Evolutionary conservation across 2,329 filamentous ascomycete genomes (phyloP), one percentile per base, ranked within the genome.

Genomic region (Fusarium sp.): DNA sequence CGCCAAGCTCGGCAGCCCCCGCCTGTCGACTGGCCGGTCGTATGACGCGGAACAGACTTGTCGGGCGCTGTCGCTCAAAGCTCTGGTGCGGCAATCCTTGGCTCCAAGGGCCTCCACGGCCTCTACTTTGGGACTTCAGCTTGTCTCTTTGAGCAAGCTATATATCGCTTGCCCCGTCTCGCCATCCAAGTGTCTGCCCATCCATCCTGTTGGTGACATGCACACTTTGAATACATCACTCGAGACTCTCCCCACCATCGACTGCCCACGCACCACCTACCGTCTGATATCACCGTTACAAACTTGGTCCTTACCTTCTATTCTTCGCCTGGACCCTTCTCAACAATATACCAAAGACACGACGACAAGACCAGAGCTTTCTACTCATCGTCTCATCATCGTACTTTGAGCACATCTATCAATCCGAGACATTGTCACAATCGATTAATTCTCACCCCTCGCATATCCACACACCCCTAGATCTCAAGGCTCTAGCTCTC

Each of bases 81-180:
- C 66, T 68, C 50, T 61, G 38, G 42, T 43, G 42, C 40, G 36
- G 54, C 54, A 51, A 63, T 65, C 58, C 62, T 52, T 57, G 62
- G 21, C 57, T 53, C 36, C 45, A 63, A 34, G 54, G 54, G 54
- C 40, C 17, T 24, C 13, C 40, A 24, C 40, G 40, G 40, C 28
- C 54, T 44, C 54, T 57, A 24, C 54, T 38, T 57, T 45, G 47
- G 47, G 47, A 40, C 31, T 45, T 44, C 36, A 54, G 56, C 53
- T 47, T 61, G 52, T 46, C 61, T 45, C 22, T 54, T 65, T 51
- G 57, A 52, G 62, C 55, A 68, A 70, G 61, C 71, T 74, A 74
- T 74, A 74, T 74, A 74, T 74, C 72, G 72, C 72, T 72, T 70
- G 70, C 69, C 72, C 72, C 72, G 72, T 74, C 72, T 74, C 70